Conservation (phyloP, 2,329 filamentous ascomycete species). For the Ophiostoma ulmi region DNA sequence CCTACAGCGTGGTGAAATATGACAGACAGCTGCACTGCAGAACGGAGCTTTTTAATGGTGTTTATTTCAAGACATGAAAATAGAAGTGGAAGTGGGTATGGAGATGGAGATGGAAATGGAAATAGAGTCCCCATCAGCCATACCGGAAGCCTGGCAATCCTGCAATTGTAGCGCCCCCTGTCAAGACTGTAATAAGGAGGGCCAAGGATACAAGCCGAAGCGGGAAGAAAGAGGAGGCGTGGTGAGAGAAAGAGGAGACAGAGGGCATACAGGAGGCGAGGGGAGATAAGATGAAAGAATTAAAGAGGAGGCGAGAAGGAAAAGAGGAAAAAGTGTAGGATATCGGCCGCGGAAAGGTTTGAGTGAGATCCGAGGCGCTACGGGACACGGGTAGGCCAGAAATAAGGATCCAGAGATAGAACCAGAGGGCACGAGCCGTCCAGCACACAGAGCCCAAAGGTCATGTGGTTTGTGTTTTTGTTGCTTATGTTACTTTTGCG, state of each 20-base stretch:
- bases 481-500: too few species aligned
- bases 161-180: background rate
- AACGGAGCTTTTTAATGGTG: background rate
- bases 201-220: background rate
- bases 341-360: background rate
- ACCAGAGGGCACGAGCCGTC: background rate
- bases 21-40: background rate
- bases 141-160: too few species aligned
- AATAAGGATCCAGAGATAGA: background rate
- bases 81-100: background rate
- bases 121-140: background rate
- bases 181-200: background rate
- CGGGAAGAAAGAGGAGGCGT: background rate
- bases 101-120: background rate
- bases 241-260: too few species aligned
- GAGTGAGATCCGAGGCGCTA: constrained; percentile 9
- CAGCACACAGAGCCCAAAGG: background rate
- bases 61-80: background rate
- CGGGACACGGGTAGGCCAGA: background rate
- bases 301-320: constrained; percentile 5
- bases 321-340: constrained; percentile 12
- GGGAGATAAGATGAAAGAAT: background rate
- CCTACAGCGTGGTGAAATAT: background rate
- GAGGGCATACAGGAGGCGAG: background rate
- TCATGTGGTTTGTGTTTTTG: background rate